These are phyloP conservation scores for Naematelia encephala DNA, from an alignment of 768 basidiomycete genomes.

Conservation along the genomic window DNA sequence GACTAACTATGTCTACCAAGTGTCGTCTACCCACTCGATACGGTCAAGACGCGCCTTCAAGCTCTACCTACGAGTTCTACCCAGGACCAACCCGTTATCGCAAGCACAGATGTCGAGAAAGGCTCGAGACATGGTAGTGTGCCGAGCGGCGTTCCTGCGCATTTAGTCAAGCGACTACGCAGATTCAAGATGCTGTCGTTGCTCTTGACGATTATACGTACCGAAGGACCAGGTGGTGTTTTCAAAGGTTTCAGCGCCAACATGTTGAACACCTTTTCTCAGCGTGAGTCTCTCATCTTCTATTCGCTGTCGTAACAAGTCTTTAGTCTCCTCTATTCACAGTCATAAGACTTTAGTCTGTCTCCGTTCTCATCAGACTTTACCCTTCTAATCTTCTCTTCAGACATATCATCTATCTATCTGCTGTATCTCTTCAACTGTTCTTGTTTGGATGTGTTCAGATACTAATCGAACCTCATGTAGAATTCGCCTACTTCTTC, in stretches of 20 bases:
- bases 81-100: background rate
- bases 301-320: background rate
- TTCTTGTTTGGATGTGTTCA: too few species aligned
- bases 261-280: constrained; percentile 97
- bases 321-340: background rate
- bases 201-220: constrained; percentile 66
- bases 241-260: constrained; percentile 93
- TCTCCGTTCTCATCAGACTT: background rate
- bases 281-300: constrained; percentile 62
- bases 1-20: too few species aligned
- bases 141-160: background rate
- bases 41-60: constrained; percentile 95
- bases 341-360: background rate
- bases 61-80: constrained; percentile 55
- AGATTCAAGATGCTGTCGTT: constrained; percentile 61
- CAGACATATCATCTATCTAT: too few species aligned
- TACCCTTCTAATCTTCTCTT: background rate
- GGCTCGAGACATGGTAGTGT: background rate
- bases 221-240: constrained; percentile 76
- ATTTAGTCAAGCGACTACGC: constrained; percentile 20
- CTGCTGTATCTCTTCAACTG: too few species aligned
- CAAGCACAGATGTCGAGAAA: background rate
- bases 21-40: constrained; percentile 90
- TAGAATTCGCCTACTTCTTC: constrained; percentile 99
- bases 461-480: background rate